phyloP scores from a whole-genome alignment of 305 asterid species.

The Andrographis paniculata region DNA sequence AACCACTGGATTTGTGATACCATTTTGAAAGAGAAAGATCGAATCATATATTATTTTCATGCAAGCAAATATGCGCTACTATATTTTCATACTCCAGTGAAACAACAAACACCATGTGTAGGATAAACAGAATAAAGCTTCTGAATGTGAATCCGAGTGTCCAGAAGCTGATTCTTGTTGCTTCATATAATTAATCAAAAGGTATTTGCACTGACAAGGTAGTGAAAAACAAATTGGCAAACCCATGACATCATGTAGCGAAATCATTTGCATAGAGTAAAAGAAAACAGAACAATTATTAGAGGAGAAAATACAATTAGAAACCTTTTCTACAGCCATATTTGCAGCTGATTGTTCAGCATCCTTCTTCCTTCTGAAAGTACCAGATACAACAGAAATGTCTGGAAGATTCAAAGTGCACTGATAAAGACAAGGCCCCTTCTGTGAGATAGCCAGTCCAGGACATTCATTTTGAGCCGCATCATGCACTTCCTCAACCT shows the following conservation, averaged over 20 bases:
- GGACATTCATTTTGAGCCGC: constrained; percentile 49
- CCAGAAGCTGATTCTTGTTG: neutral
- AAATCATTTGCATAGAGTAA: neutral
- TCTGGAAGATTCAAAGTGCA: constrained; percentile 80
- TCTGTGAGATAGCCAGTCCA: constrained; percentile 57
- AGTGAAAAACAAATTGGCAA: neutral
- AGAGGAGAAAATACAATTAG: constrained; percentile 9
- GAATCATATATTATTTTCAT: neutral
- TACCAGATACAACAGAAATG: constrained; percentile 53
- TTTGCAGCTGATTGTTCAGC: constrained; percentile 96
- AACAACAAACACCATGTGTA: neutral
- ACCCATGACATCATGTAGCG: neutral
- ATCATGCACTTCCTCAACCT: constrained; percentile 79
- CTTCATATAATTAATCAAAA: neutral
- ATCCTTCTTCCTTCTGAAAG: constrained; percentile 62
- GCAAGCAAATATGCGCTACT: constrained; percentile 9
- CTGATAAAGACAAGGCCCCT: constrained; percentile 63
- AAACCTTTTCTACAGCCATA: constrained; percentile 74
- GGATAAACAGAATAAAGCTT: neutral
- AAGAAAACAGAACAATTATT: constrained; percentile 6
- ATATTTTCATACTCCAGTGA: neutral
- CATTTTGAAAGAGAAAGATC: neutral
- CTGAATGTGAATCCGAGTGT: constrained; percentile 1
- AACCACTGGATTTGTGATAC: neutral
- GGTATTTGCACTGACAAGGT: neutral